phyloP scores from a whole-genome alignment of 2,329 filamentous ascomycete species.

The Microsporum ferrugineum region DNA sequence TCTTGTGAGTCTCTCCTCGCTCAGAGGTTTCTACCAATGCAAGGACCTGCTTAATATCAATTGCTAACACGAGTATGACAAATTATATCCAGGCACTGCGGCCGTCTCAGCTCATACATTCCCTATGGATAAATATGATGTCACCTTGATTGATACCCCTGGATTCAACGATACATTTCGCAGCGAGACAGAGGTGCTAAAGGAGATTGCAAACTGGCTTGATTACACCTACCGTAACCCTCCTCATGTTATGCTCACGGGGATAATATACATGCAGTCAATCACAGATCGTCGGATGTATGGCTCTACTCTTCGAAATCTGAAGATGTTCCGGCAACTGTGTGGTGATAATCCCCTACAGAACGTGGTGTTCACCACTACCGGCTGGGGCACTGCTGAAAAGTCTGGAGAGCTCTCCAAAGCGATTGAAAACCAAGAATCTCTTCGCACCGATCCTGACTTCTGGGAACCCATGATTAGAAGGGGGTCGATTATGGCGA shows the following conservation, averaged over 20 bases:
- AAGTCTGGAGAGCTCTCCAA: constrained; percentile 5
- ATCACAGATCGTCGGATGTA: constrained; percentile 7
- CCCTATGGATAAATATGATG: neutral
- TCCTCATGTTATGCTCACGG: constrained; percentile 6
- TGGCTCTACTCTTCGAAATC: constrained; percentile 5
- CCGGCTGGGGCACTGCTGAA: constrained; percentile 6
- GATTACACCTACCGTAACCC: constrained; percentile 6
- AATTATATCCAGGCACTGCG: neutral
- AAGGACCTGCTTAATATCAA: neutral
- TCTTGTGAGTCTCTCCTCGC: constrained; percentile 1
- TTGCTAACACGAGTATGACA: neutral
- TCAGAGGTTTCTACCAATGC: neutral
- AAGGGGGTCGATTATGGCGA: constrained; percentile 3
- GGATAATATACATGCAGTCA: constrained; percentile 8
- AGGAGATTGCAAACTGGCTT: constrained; percentile 6
- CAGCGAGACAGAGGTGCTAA: constrained; percentile 5
- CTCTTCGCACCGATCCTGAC: neutral
- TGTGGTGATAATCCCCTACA: constrained; percentile 5
- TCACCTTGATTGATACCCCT: constrained; percentile 14
- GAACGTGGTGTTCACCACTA: constrained; percentile 5
- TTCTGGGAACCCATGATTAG: constrained; percentile 8
- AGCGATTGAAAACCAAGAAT: neutral
- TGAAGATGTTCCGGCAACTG: constrained; percentile 6
- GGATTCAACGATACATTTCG: constrained; percentile 12
- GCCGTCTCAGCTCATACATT: constrained; percentile 3